Percentiles rank a stretch among this genome's conserved stretches.
Evolutionary conservation across 2,329 filamentous ascomycete genomes (phyloP).

Genomic region (Cordyceps militaris): DNA sequence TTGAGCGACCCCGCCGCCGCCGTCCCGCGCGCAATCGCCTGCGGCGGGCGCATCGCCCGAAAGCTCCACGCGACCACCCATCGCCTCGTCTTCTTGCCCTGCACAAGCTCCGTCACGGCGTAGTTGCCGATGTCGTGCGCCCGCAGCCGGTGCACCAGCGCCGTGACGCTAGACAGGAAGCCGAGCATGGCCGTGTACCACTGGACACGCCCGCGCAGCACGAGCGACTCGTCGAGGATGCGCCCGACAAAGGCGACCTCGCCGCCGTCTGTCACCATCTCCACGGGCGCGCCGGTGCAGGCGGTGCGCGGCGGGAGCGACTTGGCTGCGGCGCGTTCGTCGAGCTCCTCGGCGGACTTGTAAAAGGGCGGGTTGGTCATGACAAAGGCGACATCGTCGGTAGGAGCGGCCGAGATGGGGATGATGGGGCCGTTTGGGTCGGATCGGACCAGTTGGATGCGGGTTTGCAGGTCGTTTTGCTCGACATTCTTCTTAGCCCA

Average conservation of each 20-base stretch:
- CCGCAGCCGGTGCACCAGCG: slow-evolving; percentile 53
- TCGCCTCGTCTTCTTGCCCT: slow-evolving; percentile 69
- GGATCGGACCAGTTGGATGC: slow-evolving; percentile 58
- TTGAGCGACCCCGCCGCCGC: slow-evolving; percentile 33
- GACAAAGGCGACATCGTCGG: slow-evolving; percentile 60
- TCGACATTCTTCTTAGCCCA: slow-evolving; percentile 62
- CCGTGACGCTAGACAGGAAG: slow-evolving; percentile 62
- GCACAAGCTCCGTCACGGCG: slow-evolving; percentile 72
- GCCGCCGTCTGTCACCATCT: slow-evolving; percentile 80
- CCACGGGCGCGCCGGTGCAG: slow-evolving; percentile 67
- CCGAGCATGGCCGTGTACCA: slow-evolving; percentile 95
- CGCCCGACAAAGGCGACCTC: slow-evolving; percentile 67
- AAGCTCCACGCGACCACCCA: slow-evolving; percentile 93
- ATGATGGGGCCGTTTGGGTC: slow-evolving; percentile 49
- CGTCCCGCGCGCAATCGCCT: slow-evolving; percentile 37
- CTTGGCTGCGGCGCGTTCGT: slow-evolving; percentile 58
- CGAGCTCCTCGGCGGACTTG: slow-evolving; percentile 61
- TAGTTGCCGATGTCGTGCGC: slow-evolving; percentile 62
- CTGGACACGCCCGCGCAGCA: slow-evolving; percentile 52
- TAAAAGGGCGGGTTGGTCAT: slow-evolving; percentile 98
- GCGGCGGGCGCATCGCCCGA: slow-evolving; percentile 53
- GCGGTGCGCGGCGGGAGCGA: slow-evolving; percentile 60
- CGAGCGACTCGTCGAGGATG: slow-evolving; percentile 63
- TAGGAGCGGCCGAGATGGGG: slow-evolving; percentile 48
- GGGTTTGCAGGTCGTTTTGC: slow-evolving; percentile 54